Conservation (phyloP, 768 basidiomycete genomes). For the Suillus ampliporus region DNA sequence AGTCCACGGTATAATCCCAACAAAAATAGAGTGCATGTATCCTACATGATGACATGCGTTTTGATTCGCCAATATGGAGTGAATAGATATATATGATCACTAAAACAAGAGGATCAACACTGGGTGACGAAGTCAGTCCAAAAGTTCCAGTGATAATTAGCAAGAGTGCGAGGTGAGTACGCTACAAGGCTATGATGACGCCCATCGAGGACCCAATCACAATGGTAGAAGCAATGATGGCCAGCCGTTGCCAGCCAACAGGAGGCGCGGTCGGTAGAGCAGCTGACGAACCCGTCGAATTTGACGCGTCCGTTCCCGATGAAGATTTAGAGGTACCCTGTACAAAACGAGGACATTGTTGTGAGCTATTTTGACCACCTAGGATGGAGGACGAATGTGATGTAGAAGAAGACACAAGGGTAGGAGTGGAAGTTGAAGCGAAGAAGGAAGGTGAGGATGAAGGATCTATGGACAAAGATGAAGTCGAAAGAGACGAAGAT, state of each 20-base stretch:
- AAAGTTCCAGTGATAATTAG: neutral
- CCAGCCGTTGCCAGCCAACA: slow-evolving; percentile 31
- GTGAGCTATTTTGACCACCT: slow-evolving; percentile 4
- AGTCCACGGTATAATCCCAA: neutral
- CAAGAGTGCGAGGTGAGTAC: neutral
- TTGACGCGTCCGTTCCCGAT: slow-evolving; percentile 10
- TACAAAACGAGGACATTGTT: slow-evolving; percentile 1
- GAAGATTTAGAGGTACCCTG: slow-evolving; percentile 7
- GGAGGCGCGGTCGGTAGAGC: slow-evolving; percentile 16
- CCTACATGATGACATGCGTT: too few species aligned
- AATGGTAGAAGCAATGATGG: slow-evolving; percentile 32
- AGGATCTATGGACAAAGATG: neutral
- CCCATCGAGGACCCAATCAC: slow-evolving; percentile 32
- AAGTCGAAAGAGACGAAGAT: slow-evolving; percentile 5
- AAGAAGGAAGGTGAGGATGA: slow-evolving; percentile 1
- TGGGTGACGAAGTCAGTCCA: too few species aligned
- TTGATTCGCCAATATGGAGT: neutral
- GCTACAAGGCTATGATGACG: slow-evolving; percentile 31
- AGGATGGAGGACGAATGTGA: neutral
- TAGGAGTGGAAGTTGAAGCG: neutral
- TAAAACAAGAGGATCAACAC: neutral
- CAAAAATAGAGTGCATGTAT: too few species aligned
- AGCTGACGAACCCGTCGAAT: slow-evolving; percentile 16
- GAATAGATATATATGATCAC: neutral
- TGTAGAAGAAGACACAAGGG: neutral